Percentiles rank a stretch among this genome's conserved stretches.
Evolutionary conservation across 192 early-diverging fungal species (phyloP).

Genomic region (Podila epigama): DNA sequence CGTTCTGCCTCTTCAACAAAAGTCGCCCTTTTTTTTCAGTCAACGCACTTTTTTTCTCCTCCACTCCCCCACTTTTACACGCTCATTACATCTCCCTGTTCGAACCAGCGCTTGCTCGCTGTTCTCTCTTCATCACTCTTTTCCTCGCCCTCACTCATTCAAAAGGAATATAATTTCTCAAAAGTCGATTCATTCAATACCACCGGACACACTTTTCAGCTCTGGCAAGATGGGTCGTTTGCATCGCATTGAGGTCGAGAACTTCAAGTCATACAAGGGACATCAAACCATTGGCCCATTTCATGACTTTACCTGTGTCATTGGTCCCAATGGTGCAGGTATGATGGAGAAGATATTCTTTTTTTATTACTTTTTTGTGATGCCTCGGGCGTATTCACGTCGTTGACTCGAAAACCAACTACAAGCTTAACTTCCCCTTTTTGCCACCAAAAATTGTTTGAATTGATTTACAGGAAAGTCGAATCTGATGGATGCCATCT

Average conservation of each 20-base stretch:
- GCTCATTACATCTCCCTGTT: not conserved
- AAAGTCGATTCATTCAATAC: too few relatives aligned
- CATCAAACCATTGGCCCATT: conserved; percentile 94
- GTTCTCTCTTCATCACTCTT: not conserved
- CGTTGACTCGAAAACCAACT: too few relatives aligned
- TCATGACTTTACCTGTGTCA: conserved; percentile 91
- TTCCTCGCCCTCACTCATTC: not conserved
- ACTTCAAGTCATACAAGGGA: conserved; percentile 99
- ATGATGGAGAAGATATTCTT: too few relatives aligned
- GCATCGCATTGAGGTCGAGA: conserved; percentile 88
- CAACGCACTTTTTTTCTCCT: not conserved
- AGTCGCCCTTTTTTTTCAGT: too few relatives aligned
- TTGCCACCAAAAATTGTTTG: conserved; percentile 3
- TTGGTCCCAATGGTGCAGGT: conserved; percentile 98
- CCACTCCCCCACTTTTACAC: not conserved
- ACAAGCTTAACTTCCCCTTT: too few relatives aligned
- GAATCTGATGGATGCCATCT: conserved; percentile 99
- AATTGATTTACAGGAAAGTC: conserved; percentile 83
- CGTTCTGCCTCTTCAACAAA: too few relatives aligned
- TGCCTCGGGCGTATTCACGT: too few relatives aligned
- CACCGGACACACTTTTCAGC: too few relatives aligned
- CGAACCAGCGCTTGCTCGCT: too few relatives aligned
- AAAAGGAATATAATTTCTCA: too few relatives aligned
- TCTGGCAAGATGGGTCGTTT: conserved; percentile 71
- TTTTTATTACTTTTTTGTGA: too few relatives aligned